phyloP scores from a whole-genome alignment of 2,329 filamentous ascomycete genomes.

The Clonostachys sp. region DNA sequence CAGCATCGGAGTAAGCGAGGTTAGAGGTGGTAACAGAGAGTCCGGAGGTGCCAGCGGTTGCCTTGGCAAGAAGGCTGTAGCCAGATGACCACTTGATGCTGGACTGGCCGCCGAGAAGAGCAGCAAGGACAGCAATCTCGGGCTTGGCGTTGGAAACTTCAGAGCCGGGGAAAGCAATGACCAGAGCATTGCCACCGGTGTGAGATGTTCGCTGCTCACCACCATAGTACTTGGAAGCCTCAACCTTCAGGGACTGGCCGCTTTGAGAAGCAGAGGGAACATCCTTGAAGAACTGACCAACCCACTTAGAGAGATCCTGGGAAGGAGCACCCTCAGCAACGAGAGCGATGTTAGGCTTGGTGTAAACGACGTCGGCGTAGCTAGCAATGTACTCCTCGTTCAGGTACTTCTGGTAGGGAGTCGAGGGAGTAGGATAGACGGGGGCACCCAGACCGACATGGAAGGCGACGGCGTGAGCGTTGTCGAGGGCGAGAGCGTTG shows the following conservation, averaged over 20 bases:
- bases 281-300: slow-evolving; percentile 83
- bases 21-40: slow-evolving; percentile 71
- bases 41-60: slow-evolving; percentile 59
- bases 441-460: slow-evolving; percentile 85
- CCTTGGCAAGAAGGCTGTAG: slow-evolving; percentile 86
- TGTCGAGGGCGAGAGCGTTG: slow-evolving; percentile 72
- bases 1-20: slow-evolving; percentile 87
- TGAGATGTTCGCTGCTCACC: slow-evolving; percentile 89
- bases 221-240: slow-evolving; percentile 82
- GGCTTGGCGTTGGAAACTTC: slow-evolving; percentile 81
- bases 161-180: slow-evolving; percentile 90
- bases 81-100: slow-evolving; percentile 94
- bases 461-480: slow-evolving; percentile 82
- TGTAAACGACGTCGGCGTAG: slow-evolving; percentile 76
- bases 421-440: slow-evolving; percentile 66
- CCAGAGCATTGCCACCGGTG: slow-evolving; percentile 72
- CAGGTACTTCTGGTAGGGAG: slow-evolving; percentile 75
- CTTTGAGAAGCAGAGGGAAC: slow-evolving; percentile 51
- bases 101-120: slow-evolving; percentile 85
- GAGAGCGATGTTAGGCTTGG: slow-evolving; percentile 86
- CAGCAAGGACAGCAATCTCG: slow-evolving; percentile 79
- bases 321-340: slow-evolving; percentile 84
- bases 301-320: slow-evolving; percentile 78
- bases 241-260: slow-evolving; percentile 49
- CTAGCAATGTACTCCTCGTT: slow-evolving; percentile 68